Conservation (phyloP, 352 stramenopile species). For the Phytopythium chamaehyphon region DNA sequence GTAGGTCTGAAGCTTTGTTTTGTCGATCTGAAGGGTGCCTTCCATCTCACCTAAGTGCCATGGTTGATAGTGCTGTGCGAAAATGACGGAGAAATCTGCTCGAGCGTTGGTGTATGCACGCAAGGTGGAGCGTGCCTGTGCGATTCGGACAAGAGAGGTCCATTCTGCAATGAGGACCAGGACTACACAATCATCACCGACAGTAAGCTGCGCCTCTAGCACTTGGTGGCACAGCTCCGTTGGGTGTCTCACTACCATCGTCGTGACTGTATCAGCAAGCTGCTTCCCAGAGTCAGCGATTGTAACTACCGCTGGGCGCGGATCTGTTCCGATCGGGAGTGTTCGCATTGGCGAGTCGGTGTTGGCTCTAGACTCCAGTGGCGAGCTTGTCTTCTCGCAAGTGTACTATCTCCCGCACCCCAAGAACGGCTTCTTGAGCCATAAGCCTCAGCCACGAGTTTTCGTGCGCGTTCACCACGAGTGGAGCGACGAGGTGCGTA, state of each 20-base stretch:
- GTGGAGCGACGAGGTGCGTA: slow-evolving; percentile 3
- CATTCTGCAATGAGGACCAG: slow-evolving; percentile 49
- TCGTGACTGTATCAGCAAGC: slow-evolving; percentile 24
- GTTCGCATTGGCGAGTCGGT: slow-evolving; percentile 50
- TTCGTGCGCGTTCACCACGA: slow-evolving; percentile 39
- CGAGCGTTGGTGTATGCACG: slow-evolving; percentile 56
- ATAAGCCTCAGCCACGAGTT: background rate
- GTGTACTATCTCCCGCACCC: slow-evolving; percentile 74
- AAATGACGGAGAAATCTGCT: slow-evolving; percentile 63
- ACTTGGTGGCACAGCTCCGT: background rate
- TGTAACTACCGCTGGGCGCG: slow-evolving; percentile 22
- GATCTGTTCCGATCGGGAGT: slow-evolving; percentile 11
- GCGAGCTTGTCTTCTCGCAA: slow-evolving; percentile 30
- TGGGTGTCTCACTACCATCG: background rate
- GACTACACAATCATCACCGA: slow-evolving; percentile 47
- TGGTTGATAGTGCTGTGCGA: slow-evolving; percentile 83
- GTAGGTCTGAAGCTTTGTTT: slow-evolving; percentile 25
- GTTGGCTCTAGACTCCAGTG: slow-evolving; percentile 36
- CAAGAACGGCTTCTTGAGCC: background rate
- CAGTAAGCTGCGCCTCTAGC: slow-evolving; percentile 14
- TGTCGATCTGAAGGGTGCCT: background rate
- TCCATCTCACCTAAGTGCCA: slow-evolving; percentile 4
- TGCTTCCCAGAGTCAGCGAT: slow-evolving; percentile 56
- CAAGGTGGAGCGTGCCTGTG: slow-evolving; percentile 67
- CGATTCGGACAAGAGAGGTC: slow-evolving; percentile 43